Conservation (phyloP, 805 yeast genomes). For the Cyberlindnera sargentensis region DNA sequence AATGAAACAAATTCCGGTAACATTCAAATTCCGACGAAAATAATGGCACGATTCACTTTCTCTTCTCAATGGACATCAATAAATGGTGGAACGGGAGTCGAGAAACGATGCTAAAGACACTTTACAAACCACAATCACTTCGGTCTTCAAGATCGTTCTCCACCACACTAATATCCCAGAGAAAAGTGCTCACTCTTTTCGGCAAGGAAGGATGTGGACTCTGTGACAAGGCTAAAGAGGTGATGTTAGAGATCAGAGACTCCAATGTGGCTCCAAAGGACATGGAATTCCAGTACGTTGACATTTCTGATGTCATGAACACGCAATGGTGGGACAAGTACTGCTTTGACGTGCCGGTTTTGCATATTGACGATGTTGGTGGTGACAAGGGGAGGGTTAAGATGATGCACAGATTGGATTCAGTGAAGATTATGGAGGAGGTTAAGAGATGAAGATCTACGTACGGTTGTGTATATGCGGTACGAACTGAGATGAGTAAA, state of each 20-base stretch:
- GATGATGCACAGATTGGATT: conserved; percentile 62
- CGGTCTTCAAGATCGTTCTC: conserved; percentile 1
- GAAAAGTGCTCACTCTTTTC: conserved; percentile 45
- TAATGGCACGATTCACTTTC: no score
- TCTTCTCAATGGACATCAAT: no score
- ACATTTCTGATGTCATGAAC: conserved; percentile 54
- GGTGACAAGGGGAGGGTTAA: conserved; percentile 39
- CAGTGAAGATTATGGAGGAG: conserved; percentile 47
- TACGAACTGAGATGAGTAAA: no score
- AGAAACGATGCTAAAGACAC: neutral
- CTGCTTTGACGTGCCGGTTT: conserved; percentile 74
- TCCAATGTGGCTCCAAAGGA: conserved; percentile 9
- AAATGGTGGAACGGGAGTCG: no score
- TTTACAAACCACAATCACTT: neutral
- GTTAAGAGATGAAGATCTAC: conserved; percentile 21
- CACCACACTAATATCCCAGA: conserved; percentile 1
- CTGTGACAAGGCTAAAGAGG: conserved; percentile 57
- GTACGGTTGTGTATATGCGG: no score
- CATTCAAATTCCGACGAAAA: no score
- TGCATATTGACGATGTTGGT: conserved; percentile 48
- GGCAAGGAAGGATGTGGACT: conserved; percentile 65
- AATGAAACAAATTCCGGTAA: no score
- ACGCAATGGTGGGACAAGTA: conserved; percentile 63
- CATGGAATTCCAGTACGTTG: conserved; percentile 36
- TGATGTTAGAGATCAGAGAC: conserved; percentile 37